These are phyloP conservation scores for Salinomyces thailandicus DNA, from an alignment of 2,329 filamentous ascomycete genomes.

Conservation along the genomic window DNA sequence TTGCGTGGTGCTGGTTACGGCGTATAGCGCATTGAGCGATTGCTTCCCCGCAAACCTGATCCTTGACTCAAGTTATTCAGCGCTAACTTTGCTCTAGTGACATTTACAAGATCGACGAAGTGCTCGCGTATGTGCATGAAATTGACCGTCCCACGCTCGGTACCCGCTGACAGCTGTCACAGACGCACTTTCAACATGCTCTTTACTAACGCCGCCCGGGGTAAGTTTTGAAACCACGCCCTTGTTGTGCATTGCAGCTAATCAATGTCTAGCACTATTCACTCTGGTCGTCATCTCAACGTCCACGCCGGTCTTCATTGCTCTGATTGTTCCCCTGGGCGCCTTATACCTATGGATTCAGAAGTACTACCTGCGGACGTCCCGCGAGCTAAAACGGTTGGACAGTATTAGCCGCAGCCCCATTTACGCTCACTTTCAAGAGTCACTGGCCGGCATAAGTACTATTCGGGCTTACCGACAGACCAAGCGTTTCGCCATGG, in stretches of 20 bases:
- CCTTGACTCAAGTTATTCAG: no score
- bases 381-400: conserved; percentile 87
- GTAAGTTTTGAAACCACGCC: conserved; percentile 26
- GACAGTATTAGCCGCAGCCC: conserved; percentile 93
- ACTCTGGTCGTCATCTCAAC: conserved; percentile 78
- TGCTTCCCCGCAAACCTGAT: no score
- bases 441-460: conserved; percentile 84
- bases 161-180: conserved; percentile 19
- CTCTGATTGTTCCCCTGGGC: conserved; percentile 69
- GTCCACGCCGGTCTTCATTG: conserved; percentile 68
- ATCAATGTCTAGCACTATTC: conserved; percentile 46
- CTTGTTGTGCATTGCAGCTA: conserved; percentile 1
- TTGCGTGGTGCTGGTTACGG: background rate
- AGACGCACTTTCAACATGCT: conserved; percentile 90
- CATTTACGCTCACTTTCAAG: conserved; percentile 97
- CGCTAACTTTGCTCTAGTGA: conserved; percentile 39
- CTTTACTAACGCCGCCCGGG: conserved; percentile 40
- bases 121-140: conserved; percentile 54
- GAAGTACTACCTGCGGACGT: conserved; percentile 91
- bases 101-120: conserved; percentile 77
- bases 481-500: conserved; percentile 72
- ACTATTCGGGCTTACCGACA: conserved; percentile 94
- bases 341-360: conserved; percentile 86
- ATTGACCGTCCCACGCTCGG: conserved; percentile 3
- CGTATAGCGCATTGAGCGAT: no score